Base-by-base conservation (phyloP, 1,284 basidiomycete species). In the Trichosporon sp. region DNA sequence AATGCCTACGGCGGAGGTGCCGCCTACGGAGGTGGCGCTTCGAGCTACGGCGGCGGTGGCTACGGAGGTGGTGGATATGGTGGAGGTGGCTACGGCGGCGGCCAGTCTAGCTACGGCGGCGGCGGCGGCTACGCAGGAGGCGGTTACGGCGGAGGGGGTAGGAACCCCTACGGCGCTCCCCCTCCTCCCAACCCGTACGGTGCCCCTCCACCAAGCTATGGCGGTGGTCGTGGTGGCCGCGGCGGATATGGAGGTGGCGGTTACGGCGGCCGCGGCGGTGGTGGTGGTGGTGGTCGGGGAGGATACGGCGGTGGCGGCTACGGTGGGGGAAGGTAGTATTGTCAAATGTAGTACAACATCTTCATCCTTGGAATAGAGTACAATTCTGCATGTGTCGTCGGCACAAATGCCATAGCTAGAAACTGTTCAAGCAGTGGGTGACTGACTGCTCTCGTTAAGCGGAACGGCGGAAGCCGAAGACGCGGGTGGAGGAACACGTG, bases 221-320 rank as follows among this genome's bases (percentile, higher is more conserved):
- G 26, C 26, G 26, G 26, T 26, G 26, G 26, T 26, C 59, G 59
- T 19, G 59, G 59, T 32, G 65, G 51, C 26, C 67, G 67, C 4
- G 70, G 65, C 38, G 71, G 51, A 26, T 54, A 56, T 26, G 71
- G 68, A n/a, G 68, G 68, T 32, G 63, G 65, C 16, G 54, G 43
- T 0, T 51, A 51, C 31, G 56, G 66, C 12, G 56, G 66, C 12
- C 26, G 26, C 26, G 26, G 26, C 26, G 26, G 26, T 26, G 54
- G 43, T 19, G 61, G 61, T 16, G 59, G 67, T 64, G 67, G 66
- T 11, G 51, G 32, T 21, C 74, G 74, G 19, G 74, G 75, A 32
- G 70, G 74, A 31, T 76, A 87, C 61, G 90, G 90, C 11, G 71
- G 77, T n/a, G 87, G 88, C 26, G 81, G 84, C 16, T 79, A 78